Percentiles rank a stretch among this genome's conserved stretches.
These are phyloP conservation scores for Neopestalotiopsis rosae DNA, from an alignment of 2,329 filamentous ascomycete species.

Conservation along the genomic window DNA sequence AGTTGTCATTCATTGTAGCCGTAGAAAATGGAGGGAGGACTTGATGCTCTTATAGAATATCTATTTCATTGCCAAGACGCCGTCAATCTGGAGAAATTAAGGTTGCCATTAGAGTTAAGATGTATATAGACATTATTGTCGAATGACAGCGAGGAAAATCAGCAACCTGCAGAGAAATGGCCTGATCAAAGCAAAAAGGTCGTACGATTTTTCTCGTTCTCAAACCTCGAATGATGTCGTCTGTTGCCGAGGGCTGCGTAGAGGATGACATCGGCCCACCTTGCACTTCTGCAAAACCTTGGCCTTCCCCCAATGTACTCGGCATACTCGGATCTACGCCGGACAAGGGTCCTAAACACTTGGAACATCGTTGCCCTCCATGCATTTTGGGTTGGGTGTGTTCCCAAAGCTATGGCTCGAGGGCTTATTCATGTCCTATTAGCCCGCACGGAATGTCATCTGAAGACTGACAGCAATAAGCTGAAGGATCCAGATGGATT, in stretches of 20 bases:
- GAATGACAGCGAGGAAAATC: conserved; percentile 15
- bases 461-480: neutral
- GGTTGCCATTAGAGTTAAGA: conserved; percentile 18
- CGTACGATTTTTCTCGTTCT: conserved; percentile 21
- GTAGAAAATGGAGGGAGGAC: neutral
- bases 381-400: neutral
- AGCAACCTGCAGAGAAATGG: conserved; percentile 18
- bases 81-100: conserved; percentile 8
- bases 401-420: neutral
- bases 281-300: neutral
- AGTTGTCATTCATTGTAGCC: neutral
- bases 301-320: neutral
- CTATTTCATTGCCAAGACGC: conserved; percentile 6
- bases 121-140: conserved; percentile 5
- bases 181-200: conserved; percentile 17
- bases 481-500: neutral
- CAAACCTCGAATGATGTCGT: conserved; percentile 19
- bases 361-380: neutral
- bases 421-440: neutral
- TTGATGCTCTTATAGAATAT: conserved; percentile 5
- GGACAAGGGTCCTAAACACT: neutral
- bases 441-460: neutral
- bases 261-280: conserved; percentile 5
- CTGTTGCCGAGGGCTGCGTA: conserved; percentile 2
- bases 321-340: neutral